Evolutionary conservation across 2,329 filamentous ascomycete species (phyloP).

Genomic region (Diaporthe vaccinii): DNA sequence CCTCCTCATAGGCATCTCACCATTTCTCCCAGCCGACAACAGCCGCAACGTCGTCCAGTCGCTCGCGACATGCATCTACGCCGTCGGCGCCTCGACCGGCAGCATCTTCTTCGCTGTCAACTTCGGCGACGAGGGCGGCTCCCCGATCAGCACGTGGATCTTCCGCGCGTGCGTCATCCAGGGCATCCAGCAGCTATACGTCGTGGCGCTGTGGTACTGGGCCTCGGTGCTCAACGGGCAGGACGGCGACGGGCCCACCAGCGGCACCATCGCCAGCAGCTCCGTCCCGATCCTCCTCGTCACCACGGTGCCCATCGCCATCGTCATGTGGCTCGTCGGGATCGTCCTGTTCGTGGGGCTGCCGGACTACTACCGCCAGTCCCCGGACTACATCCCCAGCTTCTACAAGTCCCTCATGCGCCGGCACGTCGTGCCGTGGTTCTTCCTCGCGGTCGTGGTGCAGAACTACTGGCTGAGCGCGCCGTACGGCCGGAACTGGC

Average conservation of each 20-base stretch:
- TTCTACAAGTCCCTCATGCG: constrained; percentile 74
- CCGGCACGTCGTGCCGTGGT: constrained; percentile 77
- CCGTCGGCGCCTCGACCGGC: constrained; percentile 72
- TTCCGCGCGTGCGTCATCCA: constrained; percentile 76
- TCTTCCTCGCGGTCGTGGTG: constrained; percentile 72
- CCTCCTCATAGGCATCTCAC: constrained; percentile 71
- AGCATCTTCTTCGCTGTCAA: constrained; percentile 77
- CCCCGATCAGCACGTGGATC: constrained; percentile 76
- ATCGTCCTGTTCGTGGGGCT: constrained; percentile 69
- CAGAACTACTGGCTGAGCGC: constrained; percentile 78
- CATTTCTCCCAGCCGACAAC: constrained; percentile 57
- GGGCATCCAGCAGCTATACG: constrained; percentile 76
- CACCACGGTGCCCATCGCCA: constrained; percentile 69
- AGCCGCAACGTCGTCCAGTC: constrained; percentile 66
- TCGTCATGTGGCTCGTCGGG: constrained; percentile 70
- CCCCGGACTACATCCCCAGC: constrained; percentile 72
- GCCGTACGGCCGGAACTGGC: constrained; percentile 77
- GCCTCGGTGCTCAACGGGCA: constrained; percentile 66
- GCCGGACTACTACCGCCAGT: constrained; percentile 75
- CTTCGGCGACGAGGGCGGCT: constrained; percentile 74
- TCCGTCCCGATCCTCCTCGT: constrained; percentile 53
- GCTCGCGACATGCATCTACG: constrained; percentile 72
- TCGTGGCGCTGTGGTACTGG: constrained; percentile 77
- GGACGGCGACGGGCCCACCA: constrained; percentile 56
- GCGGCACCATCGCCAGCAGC: constrained; percentile 51